These are phyloP conservation scores for Talaromyces liani DNA, from an alignment of 495 filamentous ascomycete genomes.

Conservation along the genomic window DNA sequence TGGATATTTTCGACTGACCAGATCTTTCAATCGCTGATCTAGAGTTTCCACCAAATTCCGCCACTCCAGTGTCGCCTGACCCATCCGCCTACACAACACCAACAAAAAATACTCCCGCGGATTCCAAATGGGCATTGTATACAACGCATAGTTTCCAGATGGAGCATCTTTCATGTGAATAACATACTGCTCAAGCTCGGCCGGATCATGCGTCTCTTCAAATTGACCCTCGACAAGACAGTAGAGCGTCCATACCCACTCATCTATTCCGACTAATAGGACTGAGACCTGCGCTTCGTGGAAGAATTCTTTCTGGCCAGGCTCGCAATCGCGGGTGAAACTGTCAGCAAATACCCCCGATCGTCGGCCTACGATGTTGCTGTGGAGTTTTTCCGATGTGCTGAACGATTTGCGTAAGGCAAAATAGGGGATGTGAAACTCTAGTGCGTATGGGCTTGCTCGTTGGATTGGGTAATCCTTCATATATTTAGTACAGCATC, in stretches of 20 bases:
- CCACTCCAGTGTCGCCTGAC: slow-evolving; percentile 2
- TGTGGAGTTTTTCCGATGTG: background rate
- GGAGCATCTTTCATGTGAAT: background rate
- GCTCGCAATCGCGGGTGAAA: background rate
- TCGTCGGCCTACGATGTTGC: slow-evolving; percentile 3
- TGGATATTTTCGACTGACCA: background rate
- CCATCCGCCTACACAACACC: slow-evolving; percentile 1
- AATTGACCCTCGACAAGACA: slow-evolving; percentile 2
- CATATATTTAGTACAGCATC: background rate
- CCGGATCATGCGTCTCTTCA: background rate
- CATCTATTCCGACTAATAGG: background rate
- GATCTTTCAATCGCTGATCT: background rate
- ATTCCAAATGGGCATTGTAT: slow-evolving; percentile 1
- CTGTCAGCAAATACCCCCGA: background rate
- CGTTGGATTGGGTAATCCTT: slow-evolving; percentile 5
- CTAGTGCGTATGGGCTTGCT: background rate
- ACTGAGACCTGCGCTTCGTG: slow-evolving; percentile 1
- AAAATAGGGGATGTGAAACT: slow-evolving; percentile 6
- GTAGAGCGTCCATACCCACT: slow-evolving; percentile 9
- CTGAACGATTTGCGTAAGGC: slow-evolving; percentile 2
- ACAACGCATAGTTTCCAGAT: background rate
- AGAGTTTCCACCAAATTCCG: slow-evolving; percentile 4
- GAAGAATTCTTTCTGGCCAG: slow-evolving; percentile 5
- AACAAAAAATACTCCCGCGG: slow-evolving; percentile 6
- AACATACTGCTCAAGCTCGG: background rate